Conservation (phyloP, 202 grass and related monocot species). For the Dendrocalamus latiflorus region DNA sequence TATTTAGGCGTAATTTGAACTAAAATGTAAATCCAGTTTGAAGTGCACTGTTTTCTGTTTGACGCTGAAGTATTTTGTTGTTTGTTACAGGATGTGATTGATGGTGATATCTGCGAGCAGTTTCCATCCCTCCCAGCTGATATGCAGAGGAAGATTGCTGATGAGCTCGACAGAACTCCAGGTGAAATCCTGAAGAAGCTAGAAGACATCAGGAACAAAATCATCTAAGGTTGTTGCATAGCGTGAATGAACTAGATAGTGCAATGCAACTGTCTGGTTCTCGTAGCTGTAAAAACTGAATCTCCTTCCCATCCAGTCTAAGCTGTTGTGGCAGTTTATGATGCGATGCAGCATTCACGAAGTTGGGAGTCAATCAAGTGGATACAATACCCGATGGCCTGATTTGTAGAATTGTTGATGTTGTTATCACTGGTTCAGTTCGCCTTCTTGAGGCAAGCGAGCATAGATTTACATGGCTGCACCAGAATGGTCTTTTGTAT, state of each 20-base stretch:
- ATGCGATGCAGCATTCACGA: no score
- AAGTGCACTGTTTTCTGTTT: neutral
- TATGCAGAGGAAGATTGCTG: no score
- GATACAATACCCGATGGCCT: neutral
- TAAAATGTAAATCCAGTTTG: neutral
- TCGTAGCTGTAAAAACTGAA: no score
- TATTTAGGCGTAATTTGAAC: neutral
- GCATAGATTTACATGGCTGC: neutral
- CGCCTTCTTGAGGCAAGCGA: neutral
- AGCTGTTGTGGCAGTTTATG: no score
- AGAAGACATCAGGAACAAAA: no score
- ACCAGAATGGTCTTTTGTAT: conserved; percentile 8
- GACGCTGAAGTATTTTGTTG: conserved; percentile 8
- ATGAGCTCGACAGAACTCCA: no score
- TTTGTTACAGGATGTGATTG: conserved; percentile 85
- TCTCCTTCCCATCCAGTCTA: no score
- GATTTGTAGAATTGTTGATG: conserved; percentile 14
- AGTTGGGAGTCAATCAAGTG: neutral
- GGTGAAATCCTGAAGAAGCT: no score
- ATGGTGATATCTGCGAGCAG: conserved; percentile 95
- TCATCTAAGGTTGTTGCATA: no score
- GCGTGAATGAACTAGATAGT: no score
- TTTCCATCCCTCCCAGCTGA: no score
- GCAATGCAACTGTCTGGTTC: no score
- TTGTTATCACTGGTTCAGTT: conserved; percentile 14